Evolutionary conservation across 495 filamentous ascomycete species (phyloP), one percentile per base, ranked within the genome.

Genomic region (Poronia punctata): DNA sequence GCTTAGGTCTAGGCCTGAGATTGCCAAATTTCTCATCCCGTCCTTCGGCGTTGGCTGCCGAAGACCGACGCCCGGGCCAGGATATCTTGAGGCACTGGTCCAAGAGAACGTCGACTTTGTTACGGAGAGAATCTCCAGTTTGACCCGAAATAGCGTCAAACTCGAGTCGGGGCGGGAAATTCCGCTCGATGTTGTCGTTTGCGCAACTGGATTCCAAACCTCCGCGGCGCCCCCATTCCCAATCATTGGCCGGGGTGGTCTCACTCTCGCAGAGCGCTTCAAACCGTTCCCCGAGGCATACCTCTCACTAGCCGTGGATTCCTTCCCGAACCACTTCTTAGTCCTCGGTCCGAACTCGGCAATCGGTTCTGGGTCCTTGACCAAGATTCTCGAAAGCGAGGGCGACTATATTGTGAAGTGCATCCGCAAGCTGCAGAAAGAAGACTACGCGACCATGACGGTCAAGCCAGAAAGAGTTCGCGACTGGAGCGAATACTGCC

Each of bases 31-130:
- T 16, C 46, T 70, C 12, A 61, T 70, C 45, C 82, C 83, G 0
- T 66, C 74, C 25, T 87, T 84, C 54, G 66, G 75, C 1, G 74
- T 82, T 1, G 76, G 79, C 40, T 88, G 83, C 46, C 74, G 82
- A 18, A 76, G 83, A n/a, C 65, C 82, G 0, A 87, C 83, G 0
- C 82, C 82, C 0, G 83, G 82, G 0, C 76, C 71, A 3, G 83
- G 82, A 0, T 86, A 85, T 52, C 74, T 88, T 7, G 81, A 86
- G 44, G 72, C 82, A 4, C 61, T 86, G 1, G 60, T 67, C 3
- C 64, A 80, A 43, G 60, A 67, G 14, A 86, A 86, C 45, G 80
- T 84, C 9, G 61, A 65, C 32, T 78, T 79, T 32, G 67, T 84
- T 41, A 64, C 63, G 10, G 65, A 69, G 0, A 56, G 54, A 4